Evolutionary conservation across 257 asterid species (phyloP).

Genomic region (Buddleja alternifolia): DNA sequence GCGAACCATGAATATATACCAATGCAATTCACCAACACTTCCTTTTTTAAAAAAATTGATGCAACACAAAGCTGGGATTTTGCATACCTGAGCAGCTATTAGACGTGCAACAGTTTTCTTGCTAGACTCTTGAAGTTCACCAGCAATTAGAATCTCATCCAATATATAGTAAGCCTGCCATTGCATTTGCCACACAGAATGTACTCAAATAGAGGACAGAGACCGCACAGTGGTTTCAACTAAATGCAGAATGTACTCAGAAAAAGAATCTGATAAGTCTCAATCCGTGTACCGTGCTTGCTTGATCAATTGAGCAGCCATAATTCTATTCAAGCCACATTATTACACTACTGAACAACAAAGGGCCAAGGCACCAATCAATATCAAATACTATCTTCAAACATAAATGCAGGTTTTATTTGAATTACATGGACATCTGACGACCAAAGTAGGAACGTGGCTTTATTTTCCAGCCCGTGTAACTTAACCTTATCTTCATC

Average conservation of each 20-base stretch:
- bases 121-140: conserved; percentile 98
- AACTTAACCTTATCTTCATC: too few species aligned
- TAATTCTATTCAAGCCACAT: too few species aligned
- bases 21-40: conserved; percentile 10
- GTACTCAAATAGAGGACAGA: too few species aligned
- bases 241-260: neutral
- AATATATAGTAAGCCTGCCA: conserved; percentile 86
- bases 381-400: neutral
- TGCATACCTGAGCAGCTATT: conserved; percentile 87
- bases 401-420: neutral
- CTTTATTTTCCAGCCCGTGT: neutral
- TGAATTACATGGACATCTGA: conserved; percentile 5
- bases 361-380: too few species aligned
- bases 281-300: too few species aligned
- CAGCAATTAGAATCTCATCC: conserved; percentile 96
- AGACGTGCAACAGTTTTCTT: conserved; percentile 97
- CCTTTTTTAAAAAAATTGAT: conserved; percentile 9
- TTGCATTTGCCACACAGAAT: conserved; percentile 23
- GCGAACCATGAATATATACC: conserved; percentile 18
- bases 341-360: too few species aligned
- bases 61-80: conserved; percentile 16
- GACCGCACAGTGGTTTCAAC: neutral
- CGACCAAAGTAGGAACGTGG: neutral
- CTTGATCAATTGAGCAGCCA: too few species aligned
- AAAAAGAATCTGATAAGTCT: too few species aligned